Base-by-base conservation (phyloP, 306 rosid genomes). In the Luffa aegyptiaca region DNA sequence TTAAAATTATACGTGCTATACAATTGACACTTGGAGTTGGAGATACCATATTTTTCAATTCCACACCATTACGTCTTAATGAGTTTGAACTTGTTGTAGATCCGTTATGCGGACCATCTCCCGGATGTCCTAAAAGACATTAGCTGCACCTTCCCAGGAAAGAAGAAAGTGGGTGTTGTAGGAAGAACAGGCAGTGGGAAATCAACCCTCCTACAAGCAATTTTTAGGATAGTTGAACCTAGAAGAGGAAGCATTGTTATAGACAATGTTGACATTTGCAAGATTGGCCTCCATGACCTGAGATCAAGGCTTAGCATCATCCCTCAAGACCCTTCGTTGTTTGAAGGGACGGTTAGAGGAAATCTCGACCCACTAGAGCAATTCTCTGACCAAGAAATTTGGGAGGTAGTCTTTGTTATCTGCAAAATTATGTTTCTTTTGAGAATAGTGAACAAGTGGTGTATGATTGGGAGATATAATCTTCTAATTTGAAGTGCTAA, bases 181-280 rank as follows among this genome's bases (percentile, higher is more conserved):
- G 98, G 98, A 84, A 90, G 98, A 26, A 94, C 98, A 0, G 98
- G 98, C 13, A 91, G 98, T 63, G 98, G 98, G 80, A 94, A 94
- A 84, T 92, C 98, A 63, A 94, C 98, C 39, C 94, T 94, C 75
- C 92, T 94, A 63, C 98, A 92, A n/a, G 97, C 97, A 9, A 85
- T 94, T 83, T 94, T 94, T 86, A 88, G 97, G 89, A 70, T 92
- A 18, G 92, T 94, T 81, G 98, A 94, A 78, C 97, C 97, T 14
- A 87, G 86, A 82, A 97, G 87, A 51, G 98, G 98, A 85, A 90
- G 89, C 88, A 91, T 94, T 21, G 33, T 90, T 46, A 91, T 94
- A 51, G 98, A 94, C 65, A 82, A 80, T 52, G 87, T 94, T 18
- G 97, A 94, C 77, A 91, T 91, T 49, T 83, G 89, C 84, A 88